Percentiles rank a stretch among this genome's conserved stretches.
Evolutionary conservation across 768 basidiomycete species (phyloP).

Genomic region (Cantharellus anzutake): DNA sequence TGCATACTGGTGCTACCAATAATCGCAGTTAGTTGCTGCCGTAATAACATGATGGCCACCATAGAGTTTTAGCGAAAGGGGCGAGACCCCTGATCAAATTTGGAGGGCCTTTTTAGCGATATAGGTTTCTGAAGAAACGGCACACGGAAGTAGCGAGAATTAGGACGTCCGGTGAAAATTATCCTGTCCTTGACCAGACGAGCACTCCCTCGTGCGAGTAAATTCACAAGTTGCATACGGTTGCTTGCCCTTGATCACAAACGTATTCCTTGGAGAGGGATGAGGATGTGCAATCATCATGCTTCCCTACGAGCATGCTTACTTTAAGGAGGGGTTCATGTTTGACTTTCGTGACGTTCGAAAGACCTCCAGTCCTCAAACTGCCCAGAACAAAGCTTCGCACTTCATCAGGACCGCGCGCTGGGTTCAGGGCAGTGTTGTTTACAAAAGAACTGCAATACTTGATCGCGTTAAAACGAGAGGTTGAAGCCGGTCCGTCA

Average conservation of each 20-base stretch:
- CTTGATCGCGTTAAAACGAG: conserved; percentile 4
- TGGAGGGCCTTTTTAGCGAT: too few species aligned
- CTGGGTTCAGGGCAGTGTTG: background rate
- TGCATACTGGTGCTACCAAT: too few species aligned
- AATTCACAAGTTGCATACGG: background rate
- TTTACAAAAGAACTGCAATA: background rate
- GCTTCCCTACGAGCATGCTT: background rate
- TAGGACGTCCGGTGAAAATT: too few species aligned
- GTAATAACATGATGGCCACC: too few species aligned
- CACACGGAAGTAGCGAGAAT: too few species aligned
- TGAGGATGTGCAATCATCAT: too few species aligned
- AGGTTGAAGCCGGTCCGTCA: conserved; percentile 5
- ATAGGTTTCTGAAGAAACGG: too few species aligned
- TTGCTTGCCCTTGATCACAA: background rate
- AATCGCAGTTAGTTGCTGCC: too few species aligned
- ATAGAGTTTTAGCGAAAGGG: too few species aligned
- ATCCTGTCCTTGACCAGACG: too few species aligned
- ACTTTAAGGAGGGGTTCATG: background rate
- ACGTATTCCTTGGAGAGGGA: background rate
- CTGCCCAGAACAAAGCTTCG: background rate
- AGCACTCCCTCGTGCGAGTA: too few species aligned
- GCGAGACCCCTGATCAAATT: too few species aligned
- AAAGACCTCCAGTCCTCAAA: background rate
- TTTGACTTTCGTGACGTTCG: background rate
- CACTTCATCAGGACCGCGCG: background rate